Evolutionary conservation across 768 basidiomycete species (phyloP).

Genomic region (Mycena albidolilacea): DNA sequence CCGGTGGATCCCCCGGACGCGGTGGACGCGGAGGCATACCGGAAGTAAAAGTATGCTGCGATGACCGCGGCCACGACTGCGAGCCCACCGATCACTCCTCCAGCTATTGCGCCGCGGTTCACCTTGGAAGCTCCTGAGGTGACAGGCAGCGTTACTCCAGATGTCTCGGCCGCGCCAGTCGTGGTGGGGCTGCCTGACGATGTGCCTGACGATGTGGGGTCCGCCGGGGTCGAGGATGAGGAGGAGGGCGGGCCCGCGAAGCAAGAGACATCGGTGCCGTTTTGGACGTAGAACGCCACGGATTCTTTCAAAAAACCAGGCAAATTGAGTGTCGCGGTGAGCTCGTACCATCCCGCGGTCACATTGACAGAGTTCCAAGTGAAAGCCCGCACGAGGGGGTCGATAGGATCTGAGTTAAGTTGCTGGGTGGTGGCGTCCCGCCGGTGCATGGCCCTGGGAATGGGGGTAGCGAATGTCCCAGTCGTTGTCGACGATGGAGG

Average conservation of each 20-base stretch:
- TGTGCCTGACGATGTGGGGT: slow-evolving; percentile 1
- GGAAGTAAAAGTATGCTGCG: slow-evolving; percentile 39
- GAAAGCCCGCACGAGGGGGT: slow-evolving; percentile 47
- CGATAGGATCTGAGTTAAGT: slow-evolving; percentile 28
- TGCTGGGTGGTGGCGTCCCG: slow-evolving; percentile 14
- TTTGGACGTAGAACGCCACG: slow-evolving; percentile 49
- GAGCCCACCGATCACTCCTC: slow-evolving; percentile 65
- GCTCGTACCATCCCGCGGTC: slow-evolving; percentile 63
- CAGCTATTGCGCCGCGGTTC: slow-evolving; percentile 64
- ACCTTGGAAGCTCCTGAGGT: slow-evolving; percentile 45
- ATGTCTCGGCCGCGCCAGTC: slow-evolving; percentile 29
- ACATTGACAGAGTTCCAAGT: slow-evolving; percentile 64
- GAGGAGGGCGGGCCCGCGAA: slow-evolving; percentile 39
- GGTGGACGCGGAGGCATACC: slow-evolving; percentile 51
- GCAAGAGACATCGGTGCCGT: slow-evolving; percentile 54
- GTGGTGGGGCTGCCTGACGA: slow-evolving; percentile 42
- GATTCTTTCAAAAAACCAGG: slow-evolving; percentile 39
- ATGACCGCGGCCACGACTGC: slow-evolving; percentile 52
- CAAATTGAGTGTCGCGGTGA: slow-evolving; percentile 49
- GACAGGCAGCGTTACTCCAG: slow-evolving; percentile 43
- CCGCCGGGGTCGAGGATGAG: slow-evolving; percentile 31
- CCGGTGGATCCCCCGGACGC: slow-evolving; percentile 39
- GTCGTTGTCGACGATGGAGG: background rate
- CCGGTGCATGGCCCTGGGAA: background rate
- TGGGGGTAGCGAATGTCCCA: slow-evolving; percentile 5